Base-by-base conservation (phyloP, 2,329 filamentous ascomycete species). In the Calonectria pteridis region DNA sequence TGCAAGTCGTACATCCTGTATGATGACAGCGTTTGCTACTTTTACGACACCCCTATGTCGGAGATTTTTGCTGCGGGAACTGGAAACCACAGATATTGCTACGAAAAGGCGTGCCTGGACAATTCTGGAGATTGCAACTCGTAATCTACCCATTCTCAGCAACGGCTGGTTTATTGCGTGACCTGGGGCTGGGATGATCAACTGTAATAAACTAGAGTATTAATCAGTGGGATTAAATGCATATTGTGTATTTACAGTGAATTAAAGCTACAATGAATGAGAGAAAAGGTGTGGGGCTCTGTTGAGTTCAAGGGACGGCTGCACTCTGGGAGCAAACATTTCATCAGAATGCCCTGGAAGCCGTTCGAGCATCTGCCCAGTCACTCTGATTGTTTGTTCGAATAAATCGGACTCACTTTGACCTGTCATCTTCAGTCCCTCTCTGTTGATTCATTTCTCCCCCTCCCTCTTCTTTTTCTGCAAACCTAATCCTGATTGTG, bases 1-100 rank as follows among this genome's bases (percentile, higher is more conserved):
- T 69, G 67, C 43, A 49, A 59, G 10, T 62, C 67, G 3, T 69
- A 62, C 23, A 49, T 69, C 13, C 59, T 62, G 14, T 46, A 58
- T 2, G 23, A 20, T 14, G 53, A 58, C 13, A 43, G 6, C 4
- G 26, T 28, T 10, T 69, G 53, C 53, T 49, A 16, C 3, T 69
- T 69, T 29, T 69, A 62, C 18, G 67, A 69, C 37, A 40, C 35
- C 3, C n/a, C 33, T 7, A 23, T 35, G 10, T 35, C 55, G n/a
- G 55, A 59, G 6, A 59, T 59, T 28, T 14, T 59, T n/a, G n/a
- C n/a, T 23, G 33, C n/a, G 4, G 31, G 13, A 18, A 26, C 7
- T 26, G 33, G 33, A 23, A 35, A 35, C n/a, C 20, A 26, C 14
- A 37, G 55, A 26, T 37, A 33, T 37, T n/a, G 16, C 4, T 59